Evolutionary conservation across 1,139 yeast genomes (phyloP), one percentile per base, ranked within the genome.

Genomic region (Trichomonascaceae sp.): DNA sequence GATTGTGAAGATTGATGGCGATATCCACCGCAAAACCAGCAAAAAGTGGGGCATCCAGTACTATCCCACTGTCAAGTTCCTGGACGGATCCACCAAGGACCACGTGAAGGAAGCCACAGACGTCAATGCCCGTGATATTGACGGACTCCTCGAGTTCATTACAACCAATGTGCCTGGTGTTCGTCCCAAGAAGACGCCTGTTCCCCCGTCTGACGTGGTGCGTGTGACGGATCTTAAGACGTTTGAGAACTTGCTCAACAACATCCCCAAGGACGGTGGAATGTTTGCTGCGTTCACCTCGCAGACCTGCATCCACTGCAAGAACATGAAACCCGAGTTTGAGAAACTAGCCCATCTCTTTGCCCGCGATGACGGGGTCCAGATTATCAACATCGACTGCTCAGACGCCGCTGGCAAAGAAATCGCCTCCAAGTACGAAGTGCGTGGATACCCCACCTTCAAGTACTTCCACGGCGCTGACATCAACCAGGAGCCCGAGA

Each of bases 301-400:
- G 26, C 72, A 71, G 36, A 77, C 85, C 87, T 80, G 93, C 51
- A 68, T 80, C 33, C 87, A 80, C 58, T 80, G 92, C 58, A 71
- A 73, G 55, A 66, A 62, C 35, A 56, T 80, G 51, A 67, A 68
- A 51, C 92, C 92, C 5, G 64, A 65, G 4, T 72, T 72, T 54
- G 81, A 75, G 41, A 62, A 68, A 48, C 61, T 77, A 29, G 75
- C 76, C 1, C 66, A 64, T 4, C 46, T 64, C 6, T 77, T 66
- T 47, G 53, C 55, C 2, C 57, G 55, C 14, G 67, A 64, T 23
- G 65, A 63, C 23, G 63, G 64, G 3, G 51, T 78, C 16, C 40
- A 67, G 13, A 65, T 70, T 40, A 74, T 65, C 35, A 70, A 63
- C 30, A 64, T 65, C 17, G 67, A 69, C 31, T 63, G 67, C 35